Percentiles rank a stretch among this genome's conserved stretches.
Evolutionary conservation across 129 eudicot species (phyloP).

Genomic region (Escallonia rubra): DNA sequence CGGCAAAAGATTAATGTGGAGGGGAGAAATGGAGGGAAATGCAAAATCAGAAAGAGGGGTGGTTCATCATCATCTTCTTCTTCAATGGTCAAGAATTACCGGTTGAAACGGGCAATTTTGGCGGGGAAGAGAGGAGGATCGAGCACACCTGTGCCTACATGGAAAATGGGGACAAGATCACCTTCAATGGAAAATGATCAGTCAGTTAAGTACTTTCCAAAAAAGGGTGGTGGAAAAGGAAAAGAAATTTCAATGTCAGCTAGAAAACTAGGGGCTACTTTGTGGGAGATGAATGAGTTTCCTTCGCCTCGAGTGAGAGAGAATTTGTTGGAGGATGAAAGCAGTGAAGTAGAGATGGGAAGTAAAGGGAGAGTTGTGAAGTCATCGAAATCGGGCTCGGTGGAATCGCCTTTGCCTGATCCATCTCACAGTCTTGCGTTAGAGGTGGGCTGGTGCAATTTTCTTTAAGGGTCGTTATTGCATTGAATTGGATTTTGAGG

Average conservation of each 20-base stretch:
- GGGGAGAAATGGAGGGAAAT: slow-evolving; percentile 32
- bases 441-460: slow-evolving; percentile 28
- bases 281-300: slow-evolving; percentile 54
- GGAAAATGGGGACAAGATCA: slow-evolving; percentile 33
- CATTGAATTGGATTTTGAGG: neutral
- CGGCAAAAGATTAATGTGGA: slow-evolving; percentile 35
- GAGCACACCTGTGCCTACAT: slow-evolving; percentile 36
- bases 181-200: slow-evolving; percentile 21
- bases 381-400: slow-evolving; percentile 12
- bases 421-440: slow-evolving; percentile 30
- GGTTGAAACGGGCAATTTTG: slow-evolving; percentile 49
- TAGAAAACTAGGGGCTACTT: slow-evolving; percentile 46
- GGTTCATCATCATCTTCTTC: slow-evolving; percentile 64
- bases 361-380: slow-evolving; percentile 15
- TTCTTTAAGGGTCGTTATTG: neutral
- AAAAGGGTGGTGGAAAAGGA: slow-evolving; percentile 20
- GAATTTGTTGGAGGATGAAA: slow-evolving; percentile 6
- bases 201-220: slow-evolving; percentile 13
- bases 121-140: slow-evolving; percentile 48
- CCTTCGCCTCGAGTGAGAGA: slow-evolving; percentile 17
- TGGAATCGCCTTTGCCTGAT: slow-evolving; percentile 16
- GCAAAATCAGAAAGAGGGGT: slow-evolving; percentile 71
- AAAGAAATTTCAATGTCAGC: slow-evolving; percentile 37
- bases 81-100: slow-evolving; percentile 38
- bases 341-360: neutral